Evolutionary conservation across 2,329 filamentous ascomycete genomes (phyloP).

Genomic region (Ophiostoma novo-ulmi): DNA sequence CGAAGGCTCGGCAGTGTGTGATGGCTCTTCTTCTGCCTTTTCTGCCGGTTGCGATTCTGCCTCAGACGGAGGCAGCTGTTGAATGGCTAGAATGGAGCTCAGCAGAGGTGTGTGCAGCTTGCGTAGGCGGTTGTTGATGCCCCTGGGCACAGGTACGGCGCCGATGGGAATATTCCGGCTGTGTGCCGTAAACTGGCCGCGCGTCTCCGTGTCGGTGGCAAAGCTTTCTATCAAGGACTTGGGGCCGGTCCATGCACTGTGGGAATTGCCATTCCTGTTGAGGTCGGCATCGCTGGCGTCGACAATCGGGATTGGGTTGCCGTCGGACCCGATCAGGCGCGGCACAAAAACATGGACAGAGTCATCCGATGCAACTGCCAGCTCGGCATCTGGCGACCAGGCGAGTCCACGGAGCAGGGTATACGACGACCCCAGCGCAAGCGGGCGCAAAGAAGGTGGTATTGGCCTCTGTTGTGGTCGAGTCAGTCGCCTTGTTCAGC

Average conservation of each 20-base stretch:
- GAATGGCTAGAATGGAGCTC: conserved; percentile 28
- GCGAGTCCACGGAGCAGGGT: conserved; percentile 38
- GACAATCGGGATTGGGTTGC: conserved; percentile 17
- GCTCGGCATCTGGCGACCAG: conserved; percentile 55
- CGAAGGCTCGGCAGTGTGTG: not conserved
- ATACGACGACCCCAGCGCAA: conserved; percentile 32
- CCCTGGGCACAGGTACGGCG: conserved; percentile 37
- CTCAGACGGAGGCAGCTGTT: conserved; percentile 26
- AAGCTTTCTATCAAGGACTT: not conserved
- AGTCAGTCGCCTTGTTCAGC: not conserved
- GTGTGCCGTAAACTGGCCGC: conserved; percentile 35
- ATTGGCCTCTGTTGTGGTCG: not conserved
- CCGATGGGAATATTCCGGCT: conserved; percentile 36
- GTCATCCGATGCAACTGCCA: conserved; percentile 54
- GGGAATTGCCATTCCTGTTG: conserved; percentile 29
- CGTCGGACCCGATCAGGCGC: conserved; percentile 36
- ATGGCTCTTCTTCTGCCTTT: not conserved
- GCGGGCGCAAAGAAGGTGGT: conserved; percentile 39
- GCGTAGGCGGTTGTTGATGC: conserved; percentile 44
- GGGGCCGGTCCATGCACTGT: not conserved
- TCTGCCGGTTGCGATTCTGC: not conserved
- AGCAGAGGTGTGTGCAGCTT: conserved; percentile 23
- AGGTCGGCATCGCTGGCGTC: conserved; percentile 28
- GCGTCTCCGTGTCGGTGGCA: conserved; percentile 23
- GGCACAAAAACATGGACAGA: conserved; percentile 49